Evolutionary conservation across 2,329 filamentous ascomycete genomes (phyloP).

Genomic region (Botrytis galanthina): DNA sequence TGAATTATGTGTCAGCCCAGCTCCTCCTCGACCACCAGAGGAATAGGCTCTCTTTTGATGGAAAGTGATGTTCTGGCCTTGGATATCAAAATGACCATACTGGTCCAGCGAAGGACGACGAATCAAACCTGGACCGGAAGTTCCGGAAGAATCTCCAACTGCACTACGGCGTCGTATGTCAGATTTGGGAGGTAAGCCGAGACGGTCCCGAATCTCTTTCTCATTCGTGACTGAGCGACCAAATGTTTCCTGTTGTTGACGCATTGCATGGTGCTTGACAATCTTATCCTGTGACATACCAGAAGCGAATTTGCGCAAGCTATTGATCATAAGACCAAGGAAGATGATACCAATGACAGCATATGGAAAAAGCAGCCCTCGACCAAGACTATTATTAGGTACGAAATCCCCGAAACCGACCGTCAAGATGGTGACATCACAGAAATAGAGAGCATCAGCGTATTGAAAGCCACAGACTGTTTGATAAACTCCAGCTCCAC

Average conservation of each 20-base stretch:
- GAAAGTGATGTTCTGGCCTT: constrained; percentile 40
- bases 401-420: constrained; percentile 63
- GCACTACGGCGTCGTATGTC: constrained; percentile 20
- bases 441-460: constrained; percentile 59
- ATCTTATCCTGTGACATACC: constrained; percentile 62
- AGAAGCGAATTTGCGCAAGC: constrained; percentile 58
- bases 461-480: constrained; percentile 57
- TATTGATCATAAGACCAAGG: constrained; percentile 65
- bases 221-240: constrained; percentile 53
- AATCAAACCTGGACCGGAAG: constrained; percentile 37
- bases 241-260: constrained; percentile 52
- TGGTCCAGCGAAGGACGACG: constrained; percentile 32
- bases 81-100: constrained; percentile 41
- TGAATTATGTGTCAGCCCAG: constrained; percentile 25
- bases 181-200: constrained; percentile 38
- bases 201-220: constrained; percentile 45
- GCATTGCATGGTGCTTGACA: constrained; percentile 56
- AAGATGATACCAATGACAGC: constrained; percentile 67
- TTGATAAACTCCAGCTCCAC: constrained; percentile 61
- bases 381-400: constrained; percentile 49
- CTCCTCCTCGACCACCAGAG: constrained; percentile 34
- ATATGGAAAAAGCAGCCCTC: constrained; percentile 65
- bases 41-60: constrained; percentile 32
- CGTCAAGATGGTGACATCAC: constrained; percentile 60
- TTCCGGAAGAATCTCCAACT: constrained; percentile 20